Percentiles rank a stretch among this genome's conserved stretches.
phyloP scores from a whole-genome alignment of 805 yeast species.

The Candida khao-thaluensis region DNA sequence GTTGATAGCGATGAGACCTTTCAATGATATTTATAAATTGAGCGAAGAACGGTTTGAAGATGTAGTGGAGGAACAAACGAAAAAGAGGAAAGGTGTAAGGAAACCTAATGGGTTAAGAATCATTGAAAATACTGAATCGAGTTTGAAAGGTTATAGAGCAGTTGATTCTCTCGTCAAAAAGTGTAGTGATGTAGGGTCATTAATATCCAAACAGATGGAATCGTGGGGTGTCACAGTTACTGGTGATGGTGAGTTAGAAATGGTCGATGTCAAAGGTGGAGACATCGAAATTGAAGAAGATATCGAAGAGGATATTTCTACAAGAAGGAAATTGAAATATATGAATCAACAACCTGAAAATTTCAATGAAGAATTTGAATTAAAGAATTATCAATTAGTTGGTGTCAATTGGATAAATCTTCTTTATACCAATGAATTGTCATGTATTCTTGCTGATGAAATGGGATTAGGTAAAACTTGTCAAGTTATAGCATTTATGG shows the following conservation, averaged over 20 bases:
- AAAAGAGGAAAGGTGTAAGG: slow-evolving; percentile 42
- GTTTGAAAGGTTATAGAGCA: slow-evolving; percentile 86
- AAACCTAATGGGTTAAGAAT: slow-evolving; percentile 69
- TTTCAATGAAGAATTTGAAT: slow-evolving; percentile 58
- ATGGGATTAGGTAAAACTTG: slow-evolving; percentile 98
- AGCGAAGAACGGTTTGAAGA: slow-evolving; percentile 52
- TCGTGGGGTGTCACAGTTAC: slow-evolving; percentile 86
- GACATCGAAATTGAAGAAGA: slow-evolving; percentile 26
- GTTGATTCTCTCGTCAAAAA: slow-evolving; percentile 86
- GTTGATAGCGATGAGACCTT: slow-evolving; percentile 73
- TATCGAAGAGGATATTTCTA: slow-evolving; percentile 29
- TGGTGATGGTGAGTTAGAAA: slow-evolving; percentile 67
- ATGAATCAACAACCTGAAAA: slow-evolving; percentile 71
- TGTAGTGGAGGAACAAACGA: slow-evolving; percentile 21
- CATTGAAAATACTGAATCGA: slow-evolving; percentile 65
- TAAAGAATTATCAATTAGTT: slow-evolving; percentile 93
- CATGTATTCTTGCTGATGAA: slow-evolving; percentile 96
- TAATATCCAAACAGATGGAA: slow-evolving; percentile 67
- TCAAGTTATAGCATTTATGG: slow-evolving; percentile 90
- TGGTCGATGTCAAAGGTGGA: slow-evolving; percentile 42
- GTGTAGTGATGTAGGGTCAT: slow-evolving; percentile 75
- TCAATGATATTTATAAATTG: slow-evolving; percentile 53
- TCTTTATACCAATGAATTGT: slow-evolving; percentile 71
- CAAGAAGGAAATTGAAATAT: slow-evolving; percentile 35
- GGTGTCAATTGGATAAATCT: slow-evolving; percentile 92